Evolutionary conservation across 257 asterid species (phyloP).

Genomic region (Voacanga thouarsii): DNA sequence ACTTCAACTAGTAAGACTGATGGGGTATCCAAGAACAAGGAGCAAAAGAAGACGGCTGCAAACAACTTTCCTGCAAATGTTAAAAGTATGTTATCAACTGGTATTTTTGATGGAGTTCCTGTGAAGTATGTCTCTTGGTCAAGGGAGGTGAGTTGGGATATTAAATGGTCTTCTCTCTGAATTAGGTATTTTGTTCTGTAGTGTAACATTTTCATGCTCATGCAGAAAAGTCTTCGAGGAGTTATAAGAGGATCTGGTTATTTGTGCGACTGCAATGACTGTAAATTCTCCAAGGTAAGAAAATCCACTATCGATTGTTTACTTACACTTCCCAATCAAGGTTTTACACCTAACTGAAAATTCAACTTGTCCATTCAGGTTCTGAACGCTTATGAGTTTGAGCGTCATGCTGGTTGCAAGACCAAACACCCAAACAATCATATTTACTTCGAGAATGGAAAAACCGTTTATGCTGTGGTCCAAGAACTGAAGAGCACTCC

Average conservation of each 20-base stretch:
- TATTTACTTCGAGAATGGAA: slow-evolving; percentile 75
- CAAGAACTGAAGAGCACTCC: slow-evolving; percentile 72
- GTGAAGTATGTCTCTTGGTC: slow-evolving; percentile 92
- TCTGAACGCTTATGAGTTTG: slow-evolving; percentile 69
- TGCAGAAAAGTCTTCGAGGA: slow-evolving; percentile 70
- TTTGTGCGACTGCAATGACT: slow-evolving; percentile 67
- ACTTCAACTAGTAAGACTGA: slow-evolving; percentile 30
- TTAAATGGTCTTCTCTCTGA: slow-evolving; percentile 1
- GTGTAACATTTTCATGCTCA: slow-evolving; percentile 9
- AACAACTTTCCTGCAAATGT: slow-evolving; percentile 72
- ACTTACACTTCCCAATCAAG: no score
- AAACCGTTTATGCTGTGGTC: slow-evolving; percentile 65
- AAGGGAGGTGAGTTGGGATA: slow-evolving; percentile 54
- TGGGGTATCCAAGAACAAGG: slow-evolving; percentile 39
- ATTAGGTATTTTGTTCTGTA: slow-evolving; percentile 1
- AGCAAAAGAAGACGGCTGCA: slow-evolving; percentile 39
- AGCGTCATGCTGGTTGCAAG: slow-evolving; percentile 77
- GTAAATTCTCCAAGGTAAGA: slow-evolving; percentile 63
- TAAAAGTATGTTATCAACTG: slow-evolving; percentile 67
- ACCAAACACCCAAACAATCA: slow-evolving; percentile 81
- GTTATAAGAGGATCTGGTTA: slow-evolving; percentile 66
- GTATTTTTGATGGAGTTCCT: slow-evolving; percentile 83
- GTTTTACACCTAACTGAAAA: neutral
- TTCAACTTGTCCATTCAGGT: slow-evolving; percentile 37
- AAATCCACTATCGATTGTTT: neutral